phyloP scores from a whole-genome alignment of 2,329 filamentous ascomycete genomes.

The Tolypocladium guangdongense region DNA sequence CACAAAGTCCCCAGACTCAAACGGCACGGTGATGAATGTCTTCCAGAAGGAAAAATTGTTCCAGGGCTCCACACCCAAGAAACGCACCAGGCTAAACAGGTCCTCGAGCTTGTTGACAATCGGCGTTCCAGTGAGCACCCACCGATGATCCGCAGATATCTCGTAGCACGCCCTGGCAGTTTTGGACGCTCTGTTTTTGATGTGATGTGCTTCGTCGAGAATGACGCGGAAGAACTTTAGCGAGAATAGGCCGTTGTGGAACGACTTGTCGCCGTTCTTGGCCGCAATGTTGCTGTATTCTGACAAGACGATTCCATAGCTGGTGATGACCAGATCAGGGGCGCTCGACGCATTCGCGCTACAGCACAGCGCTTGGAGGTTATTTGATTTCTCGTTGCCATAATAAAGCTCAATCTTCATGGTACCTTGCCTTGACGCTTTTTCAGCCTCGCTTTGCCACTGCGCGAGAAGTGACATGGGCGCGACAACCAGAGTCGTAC shows the following conservation, averaged over 20 bases:
- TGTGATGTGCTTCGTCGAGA: slow-evolving; percentile 87
- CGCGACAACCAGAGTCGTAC: slow-evolving; percentile 89
- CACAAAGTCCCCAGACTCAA: slow-evolving; percentile 90
- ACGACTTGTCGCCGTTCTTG: slow-evolving; percentile 53
- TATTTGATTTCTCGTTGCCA: slow-evolving; percentile 69
- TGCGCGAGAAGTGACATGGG: slow-evolving; percentile 95
- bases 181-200: slow-evolving; percentile 85
- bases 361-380: slow-evolving; percentile 71
- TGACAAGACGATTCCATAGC: slow-evolving; percentile 83
- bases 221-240: slow-evolving; percentile 92
- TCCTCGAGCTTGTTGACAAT: slow-evolving; percentile 96
- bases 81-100: slow-evolving; percentile 84
- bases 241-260: slow-evolving; percentile 71
- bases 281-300: slow-evolving; percentile 65
- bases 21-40: slow-evolving; percentile 95
- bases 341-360: slow-evolving; percentile 61
- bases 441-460: slow-evolving; percentile 92
- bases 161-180: slow-evolving; percentile 94
- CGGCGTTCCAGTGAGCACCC: slow-evolving; percentile 89
- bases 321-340: slow-evolving; percentile 87
- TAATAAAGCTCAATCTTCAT: slow-evolving; percentile 87
- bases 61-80: slow-evolving; percentile 92
- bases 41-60: slow-evolving; percentile 99
- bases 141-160: slow-evolving; percentile 72
- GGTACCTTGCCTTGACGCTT: slow-evolving; percentile 74